Evolutionary conservation across 208 protist species (phyloP).

Genomic region (Crithidia expoeki): DNA sequence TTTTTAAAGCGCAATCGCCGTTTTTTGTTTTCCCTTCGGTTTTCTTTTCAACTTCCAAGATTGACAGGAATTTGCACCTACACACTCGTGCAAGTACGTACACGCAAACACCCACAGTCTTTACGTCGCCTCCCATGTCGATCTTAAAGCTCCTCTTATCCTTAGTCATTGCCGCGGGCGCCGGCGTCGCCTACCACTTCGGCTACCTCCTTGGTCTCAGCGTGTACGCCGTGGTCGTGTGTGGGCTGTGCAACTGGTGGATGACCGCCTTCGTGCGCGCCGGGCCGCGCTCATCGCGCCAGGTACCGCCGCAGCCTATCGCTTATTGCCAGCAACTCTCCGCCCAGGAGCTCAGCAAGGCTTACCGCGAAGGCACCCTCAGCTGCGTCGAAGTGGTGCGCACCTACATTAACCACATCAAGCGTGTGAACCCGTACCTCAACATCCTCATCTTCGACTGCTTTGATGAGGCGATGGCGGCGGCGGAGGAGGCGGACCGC

Average conservation of each 20-base stretch:
- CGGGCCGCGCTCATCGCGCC: constrained; percentile 64
- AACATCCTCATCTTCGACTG: constrained; percentile 84
- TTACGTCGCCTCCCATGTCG: constrained; percentile 18
- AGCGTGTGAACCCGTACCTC: constrained; percentile 79
- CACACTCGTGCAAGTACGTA: background rate
- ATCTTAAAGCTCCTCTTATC: constrained; percentile 14
- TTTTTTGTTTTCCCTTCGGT: background rate
- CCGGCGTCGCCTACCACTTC: constrained; percentile 22
- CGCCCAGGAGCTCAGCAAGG: constrained; percentile 66
- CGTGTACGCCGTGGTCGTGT: constrained; percentile 41
- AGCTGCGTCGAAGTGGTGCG: constrained; percentile 66
- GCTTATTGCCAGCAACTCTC: constrained; percentile 81
- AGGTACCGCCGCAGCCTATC: constrained; percentile 71
- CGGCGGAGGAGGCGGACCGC: constrained; percentile 60
- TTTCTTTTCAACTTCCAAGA: background rate
- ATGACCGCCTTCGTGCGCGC: constrained; percentile 50
- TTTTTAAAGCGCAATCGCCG: background rate
- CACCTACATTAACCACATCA: constrained; percentile 85
- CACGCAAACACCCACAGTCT: background rate
- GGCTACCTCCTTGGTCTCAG: constrained; percentile 42
- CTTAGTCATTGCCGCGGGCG: constrained; percentile 26
- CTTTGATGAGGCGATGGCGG: constrained; percentile 78
- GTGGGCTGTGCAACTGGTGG: constrained; percentile 48
- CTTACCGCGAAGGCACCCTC: constrained; percentile 61
- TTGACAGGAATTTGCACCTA: background rate